phyloP scores from a whole-genome alignment of 2,329 filamentous ascomycete species.

The Truncatella angustata region DNA sequence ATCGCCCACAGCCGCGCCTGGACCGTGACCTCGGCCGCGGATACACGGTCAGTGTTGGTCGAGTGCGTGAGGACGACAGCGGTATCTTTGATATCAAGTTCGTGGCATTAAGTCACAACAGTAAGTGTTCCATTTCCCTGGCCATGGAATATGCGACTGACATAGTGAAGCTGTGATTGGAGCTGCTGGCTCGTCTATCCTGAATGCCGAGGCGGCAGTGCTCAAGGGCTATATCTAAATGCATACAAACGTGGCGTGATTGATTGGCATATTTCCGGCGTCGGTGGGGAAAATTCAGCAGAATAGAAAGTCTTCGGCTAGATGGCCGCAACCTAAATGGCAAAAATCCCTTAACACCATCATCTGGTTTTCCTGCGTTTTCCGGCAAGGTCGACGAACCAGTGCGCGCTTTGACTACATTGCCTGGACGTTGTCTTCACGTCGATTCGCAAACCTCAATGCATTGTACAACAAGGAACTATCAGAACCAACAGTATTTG shows the following conservation, averaged over 20 bases:
- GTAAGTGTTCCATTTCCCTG: constrained; percentile 33
- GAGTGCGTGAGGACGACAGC: constrained; percentile 80
- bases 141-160: neutral
- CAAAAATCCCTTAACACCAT: too few species aligned
- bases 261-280: neutral
- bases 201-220: constrained; percentile 90
- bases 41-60: constrained; percentile 88
- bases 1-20: constrained; percentile 86
- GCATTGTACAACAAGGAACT: too few species aligned
- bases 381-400: too few species aligned
- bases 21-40: constrained; percentile 83
- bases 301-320: neutral
- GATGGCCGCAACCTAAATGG: too few species aligned
- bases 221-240: constrained; percentile 78
- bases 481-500: too few species aligned
- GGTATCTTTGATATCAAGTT: constrained; percentile 95
- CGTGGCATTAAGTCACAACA: constrained; percentile 83
- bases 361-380: too few species aligned
- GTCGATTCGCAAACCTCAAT: too few species aligned
- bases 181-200: constrained; percentile 90
- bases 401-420: too few species aligned
- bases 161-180: constrained; percentile 71
- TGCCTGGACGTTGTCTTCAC: too few species aligned
- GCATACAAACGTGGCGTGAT: constrained; percentile 41
- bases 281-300: neutral